phyloP scores from a whole-genome alignment of 208 protist species.

The Wallacemonas sp. region DNA sequence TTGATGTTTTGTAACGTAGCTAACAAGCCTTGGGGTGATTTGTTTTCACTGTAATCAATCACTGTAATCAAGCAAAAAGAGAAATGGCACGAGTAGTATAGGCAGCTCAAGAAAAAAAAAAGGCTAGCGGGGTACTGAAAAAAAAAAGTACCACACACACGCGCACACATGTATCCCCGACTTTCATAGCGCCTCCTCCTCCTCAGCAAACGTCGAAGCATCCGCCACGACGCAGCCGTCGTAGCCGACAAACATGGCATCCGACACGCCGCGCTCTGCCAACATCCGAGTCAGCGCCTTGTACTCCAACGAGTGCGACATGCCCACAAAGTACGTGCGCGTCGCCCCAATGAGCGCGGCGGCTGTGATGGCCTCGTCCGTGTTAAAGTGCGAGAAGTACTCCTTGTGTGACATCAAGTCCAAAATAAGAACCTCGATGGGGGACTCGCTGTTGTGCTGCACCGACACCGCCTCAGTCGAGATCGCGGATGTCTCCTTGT shows the following conservation, averaged over 20 bases:
- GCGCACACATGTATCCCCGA: too few relatives aligned
- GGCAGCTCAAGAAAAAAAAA: too few relatives aligned
- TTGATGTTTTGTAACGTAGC: too few relatives aligned
- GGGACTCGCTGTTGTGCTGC: neutral
- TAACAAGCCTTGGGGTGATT: too few relatives aligned
- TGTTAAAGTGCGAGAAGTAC: slow-evolving; percentile 51
- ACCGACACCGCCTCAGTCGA: neutral
- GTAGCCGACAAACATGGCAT: slow-evolving; percentile 46
- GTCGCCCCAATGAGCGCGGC: slow-evolving; percentile 32
- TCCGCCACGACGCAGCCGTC: slow-evolving; percentile 55
- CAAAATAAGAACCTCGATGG: slow-evolving; percentile 42
- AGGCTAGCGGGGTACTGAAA: too few relatives aligned
- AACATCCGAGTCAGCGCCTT: slow-evolving; percentile 30
- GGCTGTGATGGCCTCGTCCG: slow-evolving; percentile 34
- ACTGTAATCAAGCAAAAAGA: neutral
- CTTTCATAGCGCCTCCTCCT: too few relatives aligned
- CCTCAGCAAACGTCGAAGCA: neutral
- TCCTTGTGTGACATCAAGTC: slow-evolving; percentile 46
- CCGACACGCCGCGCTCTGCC: slow-evolving; percentile 21
- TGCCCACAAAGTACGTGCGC: slow-evolving; percentile 62
- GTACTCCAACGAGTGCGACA: slow-evolving; percentile 57
- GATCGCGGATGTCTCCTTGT: neutral
- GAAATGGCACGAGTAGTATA: too few relatives aligned
- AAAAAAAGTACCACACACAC: too few relatives aligned
- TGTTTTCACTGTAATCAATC: too few relatives aligned